phyloP scores from a whole-genome alignment of 768 basidiomycete genomes.

The Mycena latifolia region DNA sequence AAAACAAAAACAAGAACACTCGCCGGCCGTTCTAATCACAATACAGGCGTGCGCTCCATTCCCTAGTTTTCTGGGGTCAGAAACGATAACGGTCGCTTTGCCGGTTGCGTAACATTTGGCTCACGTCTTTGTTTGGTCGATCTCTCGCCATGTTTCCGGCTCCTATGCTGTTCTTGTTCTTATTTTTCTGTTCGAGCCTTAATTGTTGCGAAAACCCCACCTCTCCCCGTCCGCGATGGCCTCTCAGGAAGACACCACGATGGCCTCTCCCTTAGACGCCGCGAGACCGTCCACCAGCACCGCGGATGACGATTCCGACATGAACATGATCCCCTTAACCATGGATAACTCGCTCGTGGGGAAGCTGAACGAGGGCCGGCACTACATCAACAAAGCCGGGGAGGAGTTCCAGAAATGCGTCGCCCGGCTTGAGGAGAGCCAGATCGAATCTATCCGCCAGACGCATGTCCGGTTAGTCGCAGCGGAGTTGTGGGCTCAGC shows the following conservation, averaged over 20 bases:
- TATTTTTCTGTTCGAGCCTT: neutral
- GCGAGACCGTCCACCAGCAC: neutral
- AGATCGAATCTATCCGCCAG: conserved; percentile 24
- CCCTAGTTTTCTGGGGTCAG: neutral
- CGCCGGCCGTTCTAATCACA: neutral
- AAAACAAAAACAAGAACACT: neutral
- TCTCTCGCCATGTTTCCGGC: conserved; percentile 9
- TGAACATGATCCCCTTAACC: neutral
- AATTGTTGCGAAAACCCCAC: neutral
- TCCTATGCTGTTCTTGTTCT: neutral
- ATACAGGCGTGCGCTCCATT: conserved; percentile 3
- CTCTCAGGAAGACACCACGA: neutral
- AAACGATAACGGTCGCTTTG: neutral
- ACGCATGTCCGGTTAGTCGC: conserved; percentile 21
- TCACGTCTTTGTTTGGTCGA: conserved; percentile 10
- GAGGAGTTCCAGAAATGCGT: conserved; percentile 29
- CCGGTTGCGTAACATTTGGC: conserved; percentile 13
- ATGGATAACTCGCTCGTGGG: conserved; percentile 23
- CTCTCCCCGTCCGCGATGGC: conserved; percentile 11
- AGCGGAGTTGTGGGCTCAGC: neutral
- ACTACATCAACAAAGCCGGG: conserved; percentile 24
- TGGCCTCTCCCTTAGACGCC: neutral
- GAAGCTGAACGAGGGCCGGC: conserved; percentile 19
- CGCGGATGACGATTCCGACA: neutral
- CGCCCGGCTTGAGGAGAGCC: conserved; percentile 12